Base-by-base conservation (phyloP, 169 alveolate genomes). In the Cryptosporidium meleagridis region DNA sequence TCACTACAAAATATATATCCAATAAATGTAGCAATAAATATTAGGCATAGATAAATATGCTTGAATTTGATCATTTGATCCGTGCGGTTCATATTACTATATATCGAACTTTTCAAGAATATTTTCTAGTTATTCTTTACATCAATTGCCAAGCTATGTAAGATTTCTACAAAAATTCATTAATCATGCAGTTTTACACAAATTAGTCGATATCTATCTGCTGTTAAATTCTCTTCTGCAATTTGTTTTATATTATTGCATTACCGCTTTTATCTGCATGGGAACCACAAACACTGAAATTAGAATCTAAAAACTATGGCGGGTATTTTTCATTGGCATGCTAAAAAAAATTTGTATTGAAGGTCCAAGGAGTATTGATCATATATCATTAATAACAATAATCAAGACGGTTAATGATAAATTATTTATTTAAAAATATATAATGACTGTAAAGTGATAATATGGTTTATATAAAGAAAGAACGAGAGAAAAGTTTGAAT, bases 261-360 rank as follows among this genome's bases (percentile, higher is more conserved):
- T 59, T 73, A 59, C 72, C 86, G 86, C 86, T 73, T 62, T 53
- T 29, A 37, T 73, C 55, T 73, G 53, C 86, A 73, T 73, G 86
- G 67, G 70, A 73, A 73, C 69, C 68, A 55, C 68, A 73, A 48
- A 48, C 48, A 41, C 10, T 48, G 18, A 55, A 48, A 23, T 73
- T 33, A n/a, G 58, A 73, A 73, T 73, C 86, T 73, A 73, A 73
- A 73, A 73, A 73, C 68, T 41, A 55, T 73, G 86, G 86, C 86
- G 86, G 86, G 86, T 26, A 35, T 31, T 18, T 73, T 48, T n/a
- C 7, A 55, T 12, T 55, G 67, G 67, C 67, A 23, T 55, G 67
- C 35, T n/a, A 12, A 1, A 55, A 55, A 55, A 55, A 55, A 23
- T 23, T 10, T 55, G 29, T 55, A 26, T 9, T 18, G 26, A 26